Conservation (phyloP, 257 asterid species). For the Buddleja alternifolia region DNA sequence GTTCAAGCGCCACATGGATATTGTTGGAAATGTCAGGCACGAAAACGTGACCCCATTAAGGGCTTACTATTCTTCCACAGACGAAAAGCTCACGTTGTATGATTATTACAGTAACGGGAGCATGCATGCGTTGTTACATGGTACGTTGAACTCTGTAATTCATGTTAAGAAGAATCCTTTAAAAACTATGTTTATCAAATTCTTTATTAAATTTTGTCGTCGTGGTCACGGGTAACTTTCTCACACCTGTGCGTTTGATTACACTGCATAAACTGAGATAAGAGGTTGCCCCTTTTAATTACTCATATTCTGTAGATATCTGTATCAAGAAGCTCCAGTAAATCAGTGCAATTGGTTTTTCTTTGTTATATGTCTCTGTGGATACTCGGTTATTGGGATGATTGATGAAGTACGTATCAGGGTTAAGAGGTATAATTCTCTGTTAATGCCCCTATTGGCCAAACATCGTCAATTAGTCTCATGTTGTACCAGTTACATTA, state of each 20-base stretch:
- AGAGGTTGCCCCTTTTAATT: too few species aligned
- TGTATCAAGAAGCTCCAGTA: background rate
- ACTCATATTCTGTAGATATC: background rate
- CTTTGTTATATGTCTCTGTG: too few species aligned
- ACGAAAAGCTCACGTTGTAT: background rate
- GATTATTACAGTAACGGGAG: conserved; percentile 19
- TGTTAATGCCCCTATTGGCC: too few species aligned
- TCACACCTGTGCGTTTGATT: background rate
- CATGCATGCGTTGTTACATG: conserved; percentile 5
- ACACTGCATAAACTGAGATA: background rate
- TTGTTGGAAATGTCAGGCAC: background rate
- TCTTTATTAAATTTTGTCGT: too few species aligned
- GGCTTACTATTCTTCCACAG: background rate
- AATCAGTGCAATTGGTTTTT: too few species aligned
- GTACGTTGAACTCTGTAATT: background rate
- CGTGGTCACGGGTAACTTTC: background rate
- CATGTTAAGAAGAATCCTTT: background rate
- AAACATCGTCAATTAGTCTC: too few species aligned
- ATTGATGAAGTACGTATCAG: too few species aligned
- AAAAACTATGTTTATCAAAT: background rate
- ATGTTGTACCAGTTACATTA: too few species aligned
- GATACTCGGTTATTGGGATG: too few species aligned
- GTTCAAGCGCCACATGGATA: conserved; percentile 2
- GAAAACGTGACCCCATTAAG: background rate
- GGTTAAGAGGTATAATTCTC: too few species aligned